A percentile compares a stretch with the other conserved stretches of the same genome.
phyloP scores from a whole-genome alignment of 176 grass and related monocot species.

The Eleusine coracana region DNA sequence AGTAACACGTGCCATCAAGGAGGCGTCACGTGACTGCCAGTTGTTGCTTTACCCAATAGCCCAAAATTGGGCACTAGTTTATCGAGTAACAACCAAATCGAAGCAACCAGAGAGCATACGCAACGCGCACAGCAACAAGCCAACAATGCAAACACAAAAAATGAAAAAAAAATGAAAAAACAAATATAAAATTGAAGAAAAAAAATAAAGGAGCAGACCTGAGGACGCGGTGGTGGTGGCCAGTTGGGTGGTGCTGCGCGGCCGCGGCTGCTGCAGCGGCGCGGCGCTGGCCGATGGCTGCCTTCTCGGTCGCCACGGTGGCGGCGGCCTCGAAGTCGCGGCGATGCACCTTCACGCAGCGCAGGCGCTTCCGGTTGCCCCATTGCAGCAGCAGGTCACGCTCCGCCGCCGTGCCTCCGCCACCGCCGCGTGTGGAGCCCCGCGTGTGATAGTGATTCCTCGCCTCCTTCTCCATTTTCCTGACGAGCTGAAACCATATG shows the following conservation, averaged over 20 bases:
- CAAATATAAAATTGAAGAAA: not conserved
- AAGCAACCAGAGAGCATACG: slow-evolving; percentile 18
- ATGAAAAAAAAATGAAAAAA: not conserved
- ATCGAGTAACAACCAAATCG: slow-evolving; percentile 11
- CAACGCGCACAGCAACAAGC: slow-evolving; percentile 1
- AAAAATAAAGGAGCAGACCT: slow-evolving; percentile 40
- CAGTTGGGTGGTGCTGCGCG: slow-evolving; percentile 47
- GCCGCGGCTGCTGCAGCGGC: slow-evolving; percentile 28
- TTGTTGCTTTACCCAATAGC: slow-evolving; percentile 15
- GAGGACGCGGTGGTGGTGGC: slow-evolving; percentile 48
- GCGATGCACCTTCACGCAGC: slow-evolving; percentile 83
- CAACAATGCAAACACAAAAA: slow-evolving; percentile 13
- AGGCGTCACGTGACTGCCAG: slow-evolving; percentile 40
- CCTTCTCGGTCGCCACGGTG: slow-evolving; percentile 54
- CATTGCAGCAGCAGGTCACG: slow-evolving; percentile 82
- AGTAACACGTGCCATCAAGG: slow-evolving; percentile 9
- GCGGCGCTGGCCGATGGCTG: slow-evolving; percentile 58
- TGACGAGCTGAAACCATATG: not conserved
- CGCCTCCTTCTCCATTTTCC: slow-evolving; percentile 67
- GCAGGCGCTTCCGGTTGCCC: slow-evolving; percentile 84
- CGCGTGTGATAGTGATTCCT: slow-evolving; percentile 88
- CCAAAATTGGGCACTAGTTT: slow-evolving; percentile 8
- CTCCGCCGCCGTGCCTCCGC: slow-evolving; percentile 47
- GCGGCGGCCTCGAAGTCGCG: slow-evolving; percentile 61
- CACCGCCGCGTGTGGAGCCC: slow-evolving; percentile 54